Conservation (phyloP, 768 basidiomycete genomes). For the Candolleomyces efflorescens region DNA sequence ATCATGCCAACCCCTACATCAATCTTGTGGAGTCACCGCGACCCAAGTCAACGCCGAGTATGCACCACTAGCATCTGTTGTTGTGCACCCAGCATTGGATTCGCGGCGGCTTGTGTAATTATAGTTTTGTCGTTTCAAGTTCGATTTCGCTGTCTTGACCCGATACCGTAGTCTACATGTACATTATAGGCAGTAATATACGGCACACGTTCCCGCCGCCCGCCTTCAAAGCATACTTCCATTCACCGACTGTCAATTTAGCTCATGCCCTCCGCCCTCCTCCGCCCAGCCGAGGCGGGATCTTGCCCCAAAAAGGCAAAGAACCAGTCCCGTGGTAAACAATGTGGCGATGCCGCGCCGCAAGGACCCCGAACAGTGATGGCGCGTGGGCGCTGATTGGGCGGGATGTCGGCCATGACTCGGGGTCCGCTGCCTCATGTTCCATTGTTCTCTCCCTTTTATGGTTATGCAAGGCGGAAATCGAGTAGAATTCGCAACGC, state of each 20-base stretch:
- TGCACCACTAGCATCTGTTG: too few species aligned
- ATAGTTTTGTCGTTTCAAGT: background rate
- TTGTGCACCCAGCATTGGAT: too few species aligned
- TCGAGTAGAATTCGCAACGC: slow-evolving; percentile 9
- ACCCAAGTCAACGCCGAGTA: too few species aligned
- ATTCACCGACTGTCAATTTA: background rate
- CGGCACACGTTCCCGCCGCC: background rate
- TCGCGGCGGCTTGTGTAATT: too few species aligned
- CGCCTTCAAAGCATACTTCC: background rate
- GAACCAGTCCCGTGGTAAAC: background rate
- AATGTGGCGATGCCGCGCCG: slow-evolving; percentile 8
- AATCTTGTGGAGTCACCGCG: too few species aligned
- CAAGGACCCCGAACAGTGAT: slow-evolving; percentile 9
- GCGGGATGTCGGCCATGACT: slow-evolving; percentile 9
- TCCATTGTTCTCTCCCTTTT: slow-evolving; percentile 30
- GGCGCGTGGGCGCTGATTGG: slow-evolving; percentile 17
- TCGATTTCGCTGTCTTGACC: background rate
- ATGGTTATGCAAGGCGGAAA: background rate
- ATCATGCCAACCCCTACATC: too few species aligned
- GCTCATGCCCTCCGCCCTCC: too few species aligned
- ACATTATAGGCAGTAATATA: background rate
- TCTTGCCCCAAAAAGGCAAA: too few species aligned
- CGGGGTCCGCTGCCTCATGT: slow-evolving; percentile 24
- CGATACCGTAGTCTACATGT: background rate
- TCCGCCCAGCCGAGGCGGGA: too few species aligned